Base-by-base conservation (phyloP, 306 rosid species). In the Inga oerstediana region DNA sequence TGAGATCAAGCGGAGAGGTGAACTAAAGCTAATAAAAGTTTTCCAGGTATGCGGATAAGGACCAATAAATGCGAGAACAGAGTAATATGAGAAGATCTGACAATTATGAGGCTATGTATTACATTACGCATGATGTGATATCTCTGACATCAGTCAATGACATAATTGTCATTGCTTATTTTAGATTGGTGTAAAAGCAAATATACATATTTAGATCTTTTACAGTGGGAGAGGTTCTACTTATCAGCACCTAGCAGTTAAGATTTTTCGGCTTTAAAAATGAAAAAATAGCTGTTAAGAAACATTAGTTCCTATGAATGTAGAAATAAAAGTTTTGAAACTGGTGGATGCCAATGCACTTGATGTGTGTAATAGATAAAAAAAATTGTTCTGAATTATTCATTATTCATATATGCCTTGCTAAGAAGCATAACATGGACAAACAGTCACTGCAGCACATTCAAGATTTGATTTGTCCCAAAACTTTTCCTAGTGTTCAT, bases 1-100 rank as follows among this genome's bases (percentile, higher is more conserved):
- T 86, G 99, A 96, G 92, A 96, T 96, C 88, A 96, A 96, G 91
- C 96, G 99, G 72, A 92, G 99, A 86, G 99, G 99, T 68, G 99
- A 96, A 89, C 89, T 96, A 89, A 96, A 96, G 94, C 97, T 96
- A 86, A 96, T 96, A 79, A 96, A 96, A 87, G 98, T 93, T 87
- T 96, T 96, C 93, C 99, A 96, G 99, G 99, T 96, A 87, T 56
- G 34, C 56, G 85, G 76, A 70, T 64, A 75, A 82, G 51, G 58
- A 62, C 79, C 56, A 65, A 77, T 80, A 74, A 68, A 70, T 77
- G 75, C 79, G 59, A 66, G 71, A 20, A 14, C 15, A 2, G 30
- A 74, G 24, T 64, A 76, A 75, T 46, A 19, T 45, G 41, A 56
- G 43, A 79, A 30, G 48, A 37, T 78, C 49, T 71, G 72, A 73